Conservation (phyloP, 441 rosid genomes). For the Melastoma candidum region DNA sequence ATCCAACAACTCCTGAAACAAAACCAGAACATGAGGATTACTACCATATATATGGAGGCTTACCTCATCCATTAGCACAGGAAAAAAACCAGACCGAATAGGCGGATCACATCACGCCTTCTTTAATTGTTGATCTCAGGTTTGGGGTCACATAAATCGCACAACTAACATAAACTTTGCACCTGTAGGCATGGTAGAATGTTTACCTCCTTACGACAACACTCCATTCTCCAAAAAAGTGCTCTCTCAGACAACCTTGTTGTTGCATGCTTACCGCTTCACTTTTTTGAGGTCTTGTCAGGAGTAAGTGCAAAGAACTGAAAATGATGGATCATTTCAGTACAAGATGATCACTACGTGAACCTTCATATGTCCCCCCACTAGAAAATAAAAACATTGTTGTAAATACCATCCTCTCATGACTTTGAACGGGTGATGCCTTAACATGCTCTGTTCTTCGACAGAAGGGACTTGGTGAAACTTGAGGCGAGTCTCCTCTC, state of each 20-base stretch:
- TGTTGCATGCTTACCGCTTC: constrained; percentile 46
- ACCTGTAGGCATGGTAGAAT: constrained; percentile 98
- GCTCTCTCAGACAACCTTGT: too few species aligned
- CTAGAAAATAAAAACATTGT: not conserved
- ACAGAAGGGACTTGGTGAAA: constrained; percentile 30
- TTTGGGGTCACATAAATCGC: too few species aligned
- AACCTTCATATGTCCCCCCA: too few species aligned
- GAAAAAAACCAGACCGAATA: too few species aligned
- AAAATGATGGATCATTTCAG: too few species aligned
- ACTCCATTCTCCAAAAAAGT: too few species aligned
- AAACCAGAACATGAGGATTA: constrained; percentile 3
- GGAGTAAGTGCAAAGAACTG: too few species aligned
- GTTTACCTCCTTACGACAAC: constrained; percentile 62
- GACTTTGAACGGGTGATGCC: constrained; percentile 41
- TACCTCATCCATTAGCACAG: constrained; percentile 5
- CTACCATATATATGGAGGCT: not conserved
- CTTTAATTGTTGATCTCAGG: too few species aligned
- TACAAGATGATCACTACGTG: too few species aligned
- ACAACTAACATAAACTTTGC: too few species aligned
- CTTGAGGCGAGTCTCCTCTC: constrained; percentile 52
- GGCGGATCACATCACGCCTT: too few species aligned
- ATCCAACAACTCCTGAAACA: constrained; percentile 53
- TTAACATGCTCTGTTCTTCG: constrained; percentile 25
- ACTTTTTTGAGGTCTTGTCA: too few species aligned
- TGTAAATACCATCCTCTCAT: constrained; percentile 48